Conservation (phyloP, 352 stramenopile species). For the Phytophthora citrophthora region DNA sequence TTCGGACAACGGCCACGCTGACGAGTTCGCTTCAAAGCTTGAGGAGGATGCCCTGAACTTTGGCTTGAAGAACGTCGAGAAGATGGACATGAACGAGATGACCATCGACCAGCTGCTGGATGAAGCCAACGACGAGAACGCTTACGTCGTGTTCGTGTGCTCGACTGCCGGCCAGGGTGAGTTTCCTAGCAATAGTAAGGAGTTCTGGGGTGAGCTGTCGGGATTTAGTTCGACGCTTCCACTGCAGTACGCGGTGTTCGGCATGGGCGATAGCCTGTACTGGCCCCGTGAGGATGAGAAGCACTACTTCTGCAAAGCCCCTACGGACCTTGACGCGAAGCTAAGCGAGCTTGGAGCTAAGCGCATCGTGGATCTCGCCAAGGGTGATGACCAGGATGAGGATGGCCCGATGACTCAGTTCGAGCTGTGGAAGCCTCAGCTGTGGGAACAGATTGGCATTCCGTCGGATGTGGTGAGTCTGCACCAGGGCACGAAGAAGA, state of each 20-base stretch:
- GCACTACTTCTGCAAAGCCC: constrained; percentile 87
- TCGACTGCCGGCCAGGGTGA: constrained; percentile 84
- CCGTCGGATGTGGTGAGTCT: constrained; percentile 56
- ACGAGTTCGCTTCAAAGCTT: constrained; percentile 77
- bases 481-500: constrained; percentile 59
- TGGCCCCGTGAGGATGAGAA: constrained; percentile 84
- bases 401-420: constrained; percentile 80
- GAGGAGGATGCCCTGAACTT: constrained; percentile 72
- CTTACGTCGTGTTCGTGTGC: constrained; percentile 78
- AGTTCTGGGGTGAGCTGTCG: constrained; percentile 78
- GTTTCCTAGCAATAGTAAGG: constrained; percentile 80
- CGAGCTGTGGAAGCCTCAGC: constrained; percentile 70
- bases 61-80: constrained; percentile 78
- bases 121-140: constrained; percentile 74
- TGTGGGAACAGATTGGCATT: constrained; percentile 81
- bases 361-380: constrained; percentile 56
- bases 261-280: constrained; percentile 82
- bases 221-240: constrained; percentile 63
- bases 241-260: constrained; percentile 82
- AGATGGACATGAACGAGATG: constrained; percentile 89
- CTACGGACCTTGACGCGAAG: constrained; percentile 74
- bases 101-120: constrained; percentile 69
- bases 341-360: constrained; percentile 77
- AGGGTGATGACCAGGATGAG: constrained; percentile 86
- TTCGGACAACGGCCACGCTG: constrained; percentile 77